Evolutionary conservation across 2,329 filamentous ascomycete genomes (phyloP).

Genomic region (Xylariales sp.): DNA sequence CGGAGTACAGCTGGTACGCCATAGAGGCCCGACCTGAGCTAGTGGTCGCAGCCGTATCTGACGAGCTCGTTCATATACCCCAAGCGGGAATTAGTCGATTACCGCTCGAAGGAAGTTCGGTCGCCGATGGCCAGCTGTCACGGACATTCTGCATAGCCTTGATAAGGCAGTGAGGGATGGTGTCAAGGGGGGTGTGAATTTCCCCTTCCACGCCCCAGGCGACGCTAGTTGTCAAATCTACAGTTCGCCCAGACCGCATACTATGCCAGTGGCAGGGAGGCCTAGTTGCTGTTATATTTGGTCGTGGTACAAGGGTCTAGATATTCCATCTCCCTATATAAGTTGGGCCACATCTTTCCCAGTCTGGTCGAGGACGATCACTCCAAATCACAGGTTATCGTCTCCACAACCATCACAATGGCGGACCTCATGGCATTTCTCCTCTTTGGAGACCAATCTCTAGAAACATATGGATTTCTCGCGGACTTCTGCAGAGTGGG

Average conservation of each 20-base stretch:
- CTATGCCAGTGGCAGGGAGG: slow-evolving; percentile 18
- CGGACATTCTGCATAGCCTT: slow-evolving; percentile 27
- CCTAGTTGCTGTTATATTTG: slow-evolving; percentile 19
- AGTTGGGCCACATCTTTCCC: slow-evolving; percentile 16
- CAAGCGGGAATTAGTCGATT: slow-evolving; percentile 31
- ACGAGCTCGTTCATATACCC: slow-evolving; percentile 16
- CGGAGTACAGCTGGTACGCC: slow-evolving; percentile 3
- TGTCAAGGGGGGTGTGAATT: slow-evolving; percentile 17
- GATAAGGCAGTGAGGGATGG: slow-evolving; percentile 22
- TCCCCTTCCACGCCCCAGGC: slow-evolving; percentile 8
- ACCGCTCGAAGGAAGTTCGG: slow-evolving; percentile 37
- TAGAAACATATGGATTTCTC: slow-evolving; percentile 61
- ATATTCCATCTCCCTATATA: slow-evolving; percentile 17
- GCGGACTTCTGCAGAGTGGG: slow-evolving; percentile 45
- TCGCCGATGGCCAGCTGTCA: slow-evolving; percentile 35
- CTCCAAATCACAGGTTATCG: slow-evolving; percentile 10
- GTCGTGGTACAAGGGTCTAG: slow-evolving; percentile 12
- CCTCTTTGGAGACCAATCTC: slow-evolving; percentile 69
- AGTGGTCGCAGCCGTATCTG: slow-evolving; percentile 16
- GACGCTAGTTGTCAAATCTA: slow-evolving; percentile 11
- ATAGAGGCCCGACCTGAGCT: slow-evolving; percentile 2
- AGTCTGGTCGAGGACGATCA: slow-evolving; percentile 11
- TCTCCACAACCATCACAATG: slow-evolving; percentile 30
- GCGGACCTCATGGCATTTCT: slow-evolving; percentile 48
- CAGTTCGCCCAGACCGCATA: too few species aligned